Conservation (phyloP, 164 flowering plant genomes). For the Chloranthus sessilifolius region DNA sequence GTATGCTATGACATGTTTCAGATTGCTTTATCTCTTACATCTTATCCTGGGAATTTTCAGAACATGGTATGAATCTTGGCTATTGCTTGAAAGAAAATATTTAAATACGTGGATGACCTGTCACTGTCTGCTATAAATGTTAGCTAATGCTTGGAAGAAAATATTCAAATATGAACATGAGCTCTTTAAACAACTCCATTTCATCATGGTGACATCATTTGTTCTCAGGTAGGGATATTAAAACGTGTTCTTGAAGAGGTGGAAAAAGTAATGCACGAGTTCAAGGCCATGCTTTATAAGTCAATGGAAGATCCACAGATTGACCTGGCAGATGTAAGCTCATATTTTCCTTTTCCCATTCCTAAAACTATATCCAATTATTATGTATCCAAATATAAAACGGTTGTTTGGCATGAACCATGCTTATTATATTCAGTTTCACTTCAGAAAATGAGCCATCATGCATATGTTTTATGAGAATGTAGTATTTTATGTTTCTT, state of each 20-base stretch:
- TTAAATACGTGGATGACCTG: not conserved
- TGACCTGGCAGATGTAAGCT: constrained; percentile 71
- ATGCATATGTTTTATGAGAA: no score
- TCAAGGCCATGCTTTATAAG: constrained; percentile 87
- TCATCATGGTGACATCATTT: no score
- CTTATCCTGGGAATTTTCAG: constrained; percentile 1
- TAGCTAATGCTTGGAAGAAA: no score
- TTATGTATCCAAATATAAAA: not conserved
- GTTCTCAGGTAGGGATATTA: constrained; percentile 79
- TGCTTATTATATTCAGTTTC: no score
- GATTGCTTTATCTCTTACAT: no score
- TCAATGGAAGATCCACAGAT: constrained; percentile 97
- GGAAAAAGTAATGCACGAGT: constrained; percentile 96
- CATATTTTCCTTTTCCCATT: not conserved
- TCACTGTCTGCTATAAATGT: no score
- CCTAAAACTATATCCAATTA: not conserved
- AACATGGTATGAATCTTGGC: constrained; percentile 2
- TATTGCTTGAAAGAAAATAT: not conserved
- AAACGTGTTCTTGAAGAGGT: constrained; percentile 99
- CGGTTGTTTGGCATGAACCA: not conserved
- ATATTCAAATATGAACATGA: not conserved
- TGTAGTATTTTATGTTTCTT: no score
- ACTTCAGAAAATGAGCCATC: no score
- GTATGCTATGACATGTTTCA: no score
- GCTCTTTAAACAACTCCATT: no score